Base-by-base conservation (phyloP, 2,329 filamentous ascomycete species). In the Aspergillus sp. region DNA sequence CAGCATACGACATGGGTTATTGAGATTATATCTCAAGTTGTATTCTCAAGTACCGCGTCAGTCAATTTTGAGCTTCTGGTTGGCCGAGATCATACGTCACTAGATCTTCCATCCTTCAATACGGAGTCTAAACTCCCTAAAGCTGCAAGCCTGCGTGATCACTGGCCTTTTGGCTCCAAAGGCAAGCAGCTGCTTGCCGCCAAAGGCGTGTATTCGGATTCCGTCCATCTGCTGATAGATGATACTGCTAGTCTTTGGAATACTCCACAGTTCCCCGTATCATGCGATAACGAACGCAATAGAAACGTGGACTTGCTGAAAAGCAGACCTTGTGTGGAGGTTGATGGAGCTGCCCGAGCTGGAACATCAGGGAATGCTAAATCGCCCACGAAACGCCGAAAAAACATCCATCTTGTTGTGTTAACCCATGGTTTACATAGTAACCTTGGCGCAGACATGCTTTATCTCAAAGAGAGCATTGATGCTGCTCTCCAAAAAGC, bases 401-500 rank as follows among this genome's bases (percentile, higher is more conserved):
- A 74, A 44, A 81, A 87, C 63, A 82, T 99, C 2, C 95, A 99
- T 71, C 79, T 99, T 43, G 95, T 99, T 23, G 82, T 99, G 35
- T 77, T 99, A 50, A 98, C 95, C 0, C 95, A 99, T 77, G 95
- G 95, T 0, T 76, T 99, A 62, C 95, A 99, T 74, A 96, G 93
- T 75, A 99, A 99, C 72, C 82, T 97, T 12, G 91, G 95, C 5
- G 90, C 92, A 21, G 95, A 99, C 72, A 96, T 99, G 95, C 81
- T 99, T 19, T 99, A 90, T 71, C 78, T 99, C 73, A 99, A 99
- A 71, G 95, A 99, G 76, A 96, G 91, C 74, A 98, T 99, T 61
- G 95, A 99, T 76, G 86, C 46, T 44, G 41, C 51, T 4, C 8
- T 88, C 4, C 88, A 81, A 66, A 87, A 93, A 70, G 89, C 90